Percentiles rank a stretch among this genome's conserved stretches.
Evolutionary conservation across 2,329 filamentous ascomycete species (phyloP).

Genomic region (Phoma sp.): DNA sequence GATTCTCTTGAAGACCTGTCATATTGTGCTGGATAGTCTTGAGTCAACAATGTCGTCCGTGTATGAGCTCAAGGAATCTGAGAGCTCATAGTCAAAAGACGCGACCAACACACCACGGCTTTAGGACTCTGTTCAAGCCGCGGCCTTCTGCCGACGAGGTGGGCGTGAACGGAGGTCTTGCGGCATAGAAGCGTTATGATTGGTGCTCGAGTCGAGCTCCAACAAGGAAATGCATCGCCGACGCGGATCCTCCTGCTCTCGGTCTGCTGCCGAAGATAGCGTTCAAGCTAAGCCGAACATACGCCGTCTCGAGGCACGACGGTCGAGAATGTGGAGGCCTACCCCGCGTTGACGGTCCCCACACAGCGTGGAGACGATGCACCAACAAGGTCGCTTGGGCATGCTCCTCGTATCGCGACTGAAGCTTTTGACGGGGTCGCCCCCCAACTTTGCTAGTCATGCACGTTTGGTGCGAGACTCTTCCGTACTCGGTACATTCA

Average conservation of each 20-base stretch:
- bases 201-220: conserved; percentile 17
- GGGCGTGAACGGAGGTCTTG: conserved; percentile 5
- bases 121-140: neutral
- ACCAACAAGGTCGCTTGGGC: neutral
- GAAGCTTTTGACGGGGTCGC: neutral
- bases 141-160: conserved; percentile 10
- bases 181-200: conserved; percentile 2
- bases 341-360: conserved; percentile 11
- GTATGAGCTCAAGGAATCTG: neutral
- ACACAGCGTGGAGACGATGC: neutral
- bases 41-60: no score
- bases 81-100: neutral
- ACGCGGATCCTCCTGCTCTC: neutral
- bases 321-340: neutral
- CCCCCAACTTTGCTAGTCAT: neutral
- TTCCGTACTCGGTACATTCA: neutral
- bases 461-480: neutral
- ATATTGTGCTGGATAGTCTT: conserved; percentile 12
- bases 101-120: neutral
- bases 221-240: neutral
- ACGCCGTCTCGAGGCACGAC: conserved; percentile 32
- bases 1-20: conserved; percentile 28
- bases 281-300: neutral
- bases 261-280: neutral
- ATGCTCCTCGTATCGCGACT: conserved; percentile 7